A percentile compares a stretch with the other conserved stretches of the same genome.
Evolutionary conservation across 2,329 filamentous ascomycete species (phyloP).

Genomic region (Nemania sp.): DNA sequence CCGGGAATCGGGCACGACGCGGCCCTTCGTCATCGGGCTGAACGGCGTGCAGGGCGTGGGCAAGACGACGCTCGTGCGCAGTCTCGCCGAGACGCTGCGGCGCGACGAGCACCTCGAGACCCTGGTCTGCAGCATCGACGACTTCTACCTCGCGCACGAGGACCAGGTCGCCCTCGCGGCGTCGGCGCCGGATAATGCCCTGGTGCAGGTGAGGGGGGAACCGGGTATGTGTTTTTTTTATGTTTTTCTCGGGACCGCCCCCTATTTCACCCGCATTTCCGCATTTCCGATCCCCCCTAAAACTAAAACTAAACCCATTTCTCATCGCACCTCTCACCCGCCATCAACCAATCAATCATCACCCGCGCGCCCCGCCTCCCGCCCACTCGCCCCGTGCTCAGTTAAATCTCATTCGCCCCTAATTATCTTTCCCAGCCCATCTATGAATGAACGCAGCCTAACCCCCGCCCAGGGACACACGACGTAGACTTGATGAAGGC

Average conservation of each 20-base stretch:
- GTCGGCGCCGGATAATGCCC: slow-evolving; percentile 69
- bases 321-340: too few species aligned
- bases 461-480: slow-evolving; percentile 60
- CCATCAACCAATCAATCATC: too few species aligned
- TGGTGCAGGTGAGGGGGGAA: slow-evolving; percentile 82
- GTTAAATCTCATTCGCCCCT: background rate
- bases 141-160: slow-evolving; percentile 79
- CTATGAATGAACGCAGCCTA: background rate
- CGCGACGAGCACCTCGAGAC: slow-evolving; percentile 62
- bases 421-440: background rate
- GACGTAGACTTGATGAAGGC: slow-evolving; percentile 67
- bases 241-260: too few species aligned
- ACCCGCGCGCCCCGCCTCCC: too few species aligned
- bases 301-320: too few species aligned
- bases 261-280: background rate
- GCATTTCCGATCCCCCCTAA: background rate
- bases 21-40: slow-evolving; percentile 83
- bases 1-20: slow-evolving; percentile 37
- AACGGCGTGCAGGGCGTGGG: slow-evolving; percentile 92
- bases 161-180: slow-evolving; percentile 69
- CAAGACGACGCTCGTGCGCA: slow-evolving; percentile 83
- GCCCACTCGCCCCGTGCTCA: too few species aligned
- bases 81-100: slow-evolving; percentile 65
- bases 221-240: slow-evolving; percentile 66
- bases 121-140: slow-evolving; percentile 81